Conservation (phyloP, 441 rosid genomes). For the Erysimum cheiri region DNA sequence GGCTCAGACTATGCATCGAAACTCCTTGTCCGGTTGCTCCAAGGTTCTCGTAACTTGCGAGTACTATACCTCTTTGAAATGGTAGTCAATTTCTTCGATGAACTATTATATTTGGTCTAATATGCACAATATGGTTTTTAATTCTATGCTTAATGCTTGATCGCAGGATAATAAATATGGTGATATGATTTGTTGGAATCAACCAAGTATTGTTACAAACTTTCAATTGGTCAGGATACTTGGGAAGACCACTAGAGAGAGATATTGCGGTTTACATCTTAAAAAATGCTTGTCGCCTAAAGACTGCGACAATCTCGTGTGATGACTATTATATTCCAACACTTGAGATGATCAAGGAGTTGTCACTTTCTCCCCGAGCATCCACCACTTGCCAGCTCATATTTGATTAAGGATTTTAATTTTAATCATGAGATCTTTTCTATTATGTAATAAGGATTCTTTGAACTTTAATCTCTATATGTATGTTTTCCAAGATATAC, state of each 20-base stretch:
- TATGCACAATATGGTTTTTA: background rate
- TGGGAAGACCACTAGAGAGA: background rate
- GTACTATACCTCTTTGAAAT: background rate
- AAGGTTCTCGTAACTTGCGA: slow-evolving; percentile 25
- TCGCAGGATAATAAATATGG: background rate
- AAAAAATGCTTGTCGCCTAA: slow-evolving; percentile 1
- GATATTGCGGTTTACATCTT: slow-evolving; percentile 19
- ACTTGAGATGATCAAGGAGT: slow-evolving; percentile 1
- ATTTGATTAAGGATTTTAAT: background rate
- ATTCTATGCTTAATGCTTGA: background rate
- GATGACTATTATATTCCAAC: background rate
- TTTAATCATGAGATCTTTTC: background rate
- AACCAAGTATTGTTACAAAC: slow-evolving; percentile 5
- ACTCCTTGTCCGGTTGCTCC: slow-evolving; percentile 12
- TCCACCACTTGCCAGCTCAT: slow-evolving; percentile 13
- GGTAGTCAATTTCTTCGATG: background rate
- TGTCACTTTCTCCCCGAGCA: background rate
- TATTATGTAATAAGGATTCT: background rate
- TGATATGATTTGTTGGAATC: background rate
- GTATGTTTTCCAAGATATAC: background rate
- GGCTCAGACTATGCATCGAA: background rate
- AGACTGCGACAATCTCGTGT: slow-evolving; percentile 21
- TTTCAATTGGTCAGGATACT: slow-evolving; percentile 8
- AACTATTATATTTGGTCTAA: background rate
- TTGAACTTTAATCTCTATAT: background rate